These are phyloP conservation scores for Amauroascus verrucosus DNA, from an alignment of 2,329 filamentous ascomycete genomes.

Conservation along the genomic window DNA sequence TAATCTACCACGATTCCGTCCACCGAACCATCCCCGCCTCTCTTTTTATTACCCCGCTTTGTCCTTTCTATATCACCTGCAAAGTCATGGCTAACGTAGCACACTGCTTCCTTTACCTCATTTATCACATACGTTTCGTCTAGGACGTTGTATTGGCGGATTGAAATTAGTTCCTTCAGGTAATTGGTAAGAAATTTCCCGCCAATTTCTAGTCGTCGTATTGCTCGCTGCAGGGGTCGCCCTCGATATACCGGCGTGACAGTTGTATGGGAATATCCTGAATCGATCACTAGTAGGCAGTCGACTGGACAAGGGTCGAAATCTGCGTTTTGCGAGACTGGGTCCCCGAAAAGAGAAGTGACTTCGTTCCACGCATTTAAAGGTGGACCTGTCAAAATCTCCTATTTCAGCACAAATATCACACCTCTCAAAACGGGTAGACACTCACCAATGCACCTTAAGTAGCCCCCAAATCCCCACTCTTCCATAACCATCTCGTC, in stretches of 20 bases:
- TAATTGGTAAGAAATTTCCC: conserved; percentile 92
- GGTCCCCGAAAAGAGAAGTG: conserved; percentile 56
- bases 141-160: conserved; percentile 90
- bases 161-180: conserved; percentile 75
- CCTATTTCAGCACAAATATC: background rate
- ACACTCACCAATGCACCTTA: conserved; percentile 57
- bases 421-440: background rate
- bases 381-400: conserved; percentile 48
- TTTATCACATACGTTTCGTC: conserved; percentile 91
- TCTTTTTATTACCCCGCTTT: conserved; percentile 62
- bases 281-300: conserved; percentile 78
- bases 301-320: conserved; percentile 51
- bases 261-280: conserved; percentile 86
- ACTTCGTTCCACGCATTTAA: conserved; percentile 78
- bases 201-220: conserved; percentile 78
- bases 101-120: conserved; percentile 85
- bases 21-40: conserved; percentile 21
- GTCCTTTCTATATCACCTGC: conserved; percentile 63
- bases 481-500: conserved; percentile 98
- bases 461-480: conserved; percentile 83
- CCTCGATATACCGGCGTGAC: conserved; percentile 78
- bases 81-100: conserved; percentile 74
- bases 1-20: conserved; percentile 70
- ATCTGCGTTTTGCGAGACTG: conserved; percentile 36
- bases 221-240: conserved; percentile 65